phyloP scores from a whole-genome alignment of 345 rosid species.

The Draba incana region DNA sequence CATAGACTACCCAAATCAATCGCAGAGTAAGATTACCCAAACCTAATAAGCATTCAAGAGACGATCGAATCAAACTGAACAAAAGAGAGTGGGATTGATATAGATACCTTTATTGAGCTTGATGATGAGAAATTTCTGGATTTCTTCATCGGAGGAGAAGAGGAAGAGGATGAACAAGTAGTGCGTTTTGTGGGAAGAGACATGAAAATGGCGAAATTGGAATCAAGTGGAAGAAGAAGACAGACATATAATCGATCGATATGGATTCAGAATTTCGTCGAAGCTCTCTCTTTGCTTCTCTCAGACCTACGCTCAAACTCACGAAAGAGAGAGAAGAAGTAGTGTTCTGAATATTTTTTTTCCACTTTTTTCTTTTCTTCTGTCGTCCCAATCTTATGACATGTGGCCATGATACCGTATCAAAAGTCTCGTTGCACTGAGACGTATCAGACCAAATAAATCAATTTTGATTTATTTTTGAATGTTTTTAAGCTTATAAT shows the following conservation, averaged over 20 bases:
- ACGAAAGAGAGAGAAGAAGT: slow-evolving; percentile 7
- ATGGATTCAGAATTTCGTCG: slow-evolving; percentile 18
- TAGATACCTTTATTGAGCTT: slow-evolving; percentile 68
- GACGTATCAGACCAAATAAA: too few species aligned
- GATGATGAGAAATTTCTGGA: slow-evolving; percentile 66
- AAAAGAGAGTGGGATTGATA: not conserved
- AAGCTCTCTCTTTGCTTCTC: slow-evolving; percentile 17
- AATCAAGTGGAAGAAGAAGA: slow-evolving; percentile 23
- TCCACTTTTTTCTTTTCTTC: too few species aligned
- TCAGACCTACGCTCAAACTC: slow-evolving; percentile 15
- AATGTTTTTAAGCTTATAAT: too few species aligned
- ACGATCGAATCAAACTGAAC: not conserved
- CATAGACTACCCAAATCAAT: not conserved
- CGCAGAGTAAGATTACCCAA: not conserved
- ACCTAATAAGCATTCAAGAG: not conserved
- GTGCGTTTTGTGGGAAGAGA: slow-evolving; percentile 80
- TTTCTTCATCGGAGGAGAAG: slow-evolving; percentile 24
- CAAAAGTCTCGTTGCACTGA: too few species aligned
- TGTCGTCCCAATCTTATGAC: too few species aligned
- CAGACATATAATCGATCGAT: slow-evolving; percentile 19
- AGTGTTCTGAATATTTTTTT: too few species aligned
- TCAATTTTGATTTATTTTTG: too few species aligned
- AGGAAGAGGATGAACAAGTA: slow-evolving; percentile 32
- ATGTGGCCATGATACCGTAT: too few species aligned
- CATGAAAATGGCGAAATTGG: slow-evolving; percentile 43